A percentile compares a stretch with the other conserved stretches of the same genome.
phyloP scores from a whole-genome alignment of 1,139 yeast species.

The Ashbya aceris region DNA sequence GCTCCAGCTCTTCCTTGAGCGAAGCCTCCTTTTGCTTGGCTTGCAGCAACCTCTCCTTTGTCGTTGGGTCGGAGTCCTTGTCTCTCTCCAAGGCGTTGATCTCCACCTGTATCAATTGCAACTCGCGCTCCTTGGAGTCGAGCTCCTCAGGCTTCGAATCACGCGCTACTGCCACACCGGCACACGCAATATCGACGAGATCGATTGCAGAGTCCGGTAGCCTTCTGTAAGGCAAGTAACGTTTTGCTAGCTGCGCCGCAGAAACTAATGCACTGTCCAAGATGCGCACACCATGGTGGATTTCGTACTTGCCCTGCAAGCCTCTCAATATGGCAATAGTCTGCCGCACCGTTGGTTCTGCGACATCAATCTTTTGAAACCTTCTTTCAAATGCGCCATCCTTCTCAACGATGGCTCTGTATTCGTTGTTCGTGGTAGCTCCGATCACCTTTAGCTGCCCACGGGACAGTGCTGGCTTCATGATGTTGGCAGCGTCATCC shows the following conservation, averaged over 20 bases:
- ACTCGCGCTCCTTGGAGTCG: constrained; percentile 85
- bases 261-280: constrained; percentile 90
- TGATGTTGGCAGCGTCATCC: constrained; percentile 87
- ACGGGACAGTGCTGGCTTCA: constrained; percentile 95
- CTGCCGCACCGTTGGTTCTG: constrained; percentile 86
- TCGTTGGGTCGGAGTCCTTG: constrained; percentile 76
- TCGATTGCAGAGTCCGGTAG: constrained; percentile 98
- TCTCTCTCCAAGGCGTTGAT: constrained; percentile 96
- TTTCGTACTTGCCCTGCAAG: constrained; percentile 89
- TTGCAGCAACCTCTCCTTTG: constrained; percentile 72
- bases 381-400: constrained; percentile 99
- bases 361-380: constrained; percentile 93
- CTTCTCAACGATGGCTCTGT: constrained; percentile 83
- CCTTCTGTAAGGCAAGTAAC: constrained; percentile 90
- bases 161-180: constrained; percentile 95
- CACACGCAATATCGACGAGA: constrained; percentile 92
- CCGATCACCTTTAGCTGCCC: constrained; percentile 96
- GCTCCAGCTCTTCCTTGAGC: constrained; percentile 74
- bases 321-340: constrained; percentile 96
- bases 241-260: constrained; percentile 90
- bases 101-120: constrained; percentile 86
- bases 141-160: constrained; percentile 97
- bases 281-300: constrained; percentile 96
- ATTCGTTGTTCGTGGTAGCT: constrained; percentile 93
- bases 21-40: constrained; percentile 78